Percentiles rank a stretch among this genome's conserved stretches.
Conservation (phyloP, 306 rosid genomes). For the Quercus agrifolia region DNA sequence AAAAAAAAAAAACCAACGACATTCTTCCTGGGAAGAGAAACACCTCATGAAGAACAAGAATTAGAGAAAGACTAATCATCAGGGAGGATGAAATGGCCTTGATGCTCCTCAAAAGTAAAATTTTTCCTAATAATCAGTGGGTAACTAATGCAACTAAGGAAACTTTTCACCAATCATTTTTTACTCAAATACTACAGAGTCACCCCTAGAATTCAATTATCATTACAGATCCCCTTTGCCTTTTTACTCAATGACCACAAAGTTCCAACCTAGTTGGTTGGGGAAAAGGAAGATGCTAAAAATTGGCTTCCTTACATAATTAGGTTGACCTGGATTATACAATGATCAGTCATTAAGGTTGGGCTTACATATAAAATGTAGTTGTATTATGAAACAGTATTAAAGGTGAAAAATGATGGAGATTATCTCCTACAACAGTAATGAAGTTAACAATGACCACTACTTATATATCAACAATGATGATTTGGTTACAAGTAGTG, state of each 20-base stretch:
- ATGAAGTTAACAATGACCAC: not conserved
- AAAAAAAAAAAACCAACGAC: not conserved
- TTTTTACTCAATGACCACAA: too few relatives aligned
- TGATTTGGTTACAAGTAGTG: not conserved
- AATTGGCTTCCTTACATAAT: not conserved
- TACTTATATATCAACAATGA: not conserved
- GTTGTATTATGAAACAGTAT: not conserved
- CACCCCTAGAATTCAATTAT: too few relatives aligned
- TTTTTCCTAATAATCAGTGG: not conserved
- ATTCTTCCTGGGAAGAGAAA: not conserved
- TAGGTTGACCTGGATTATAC: not conserved
- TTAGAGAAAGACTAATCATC: not conserved
- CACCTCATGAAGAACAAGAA: not conserved
- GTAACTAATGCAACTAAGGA: not conserved
- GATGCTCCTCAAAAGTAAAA: not conserved
- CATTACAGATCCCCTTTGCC: too few relatives aligned
- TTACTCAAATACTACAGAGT: not conserved
- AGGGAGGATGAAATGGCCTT: not conserved
- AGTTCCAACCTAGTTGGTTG: too few relatives aligned
- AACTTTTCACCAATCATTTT: not conserved
- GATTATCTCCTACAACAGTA: not conserved
- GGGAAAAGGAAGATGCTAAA: not conserved
- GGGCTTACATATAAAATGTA: not conserved
- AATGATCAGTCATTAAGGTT: not conserved
- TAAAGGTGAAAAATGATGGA: not conserved